Percentiles rank a stretch among this genome's conserved stretches.
phyloP scores from a whole-genome alignment of 495 filamentous ascomycete species.

The Polyplosphaeria fusca region DNA sequence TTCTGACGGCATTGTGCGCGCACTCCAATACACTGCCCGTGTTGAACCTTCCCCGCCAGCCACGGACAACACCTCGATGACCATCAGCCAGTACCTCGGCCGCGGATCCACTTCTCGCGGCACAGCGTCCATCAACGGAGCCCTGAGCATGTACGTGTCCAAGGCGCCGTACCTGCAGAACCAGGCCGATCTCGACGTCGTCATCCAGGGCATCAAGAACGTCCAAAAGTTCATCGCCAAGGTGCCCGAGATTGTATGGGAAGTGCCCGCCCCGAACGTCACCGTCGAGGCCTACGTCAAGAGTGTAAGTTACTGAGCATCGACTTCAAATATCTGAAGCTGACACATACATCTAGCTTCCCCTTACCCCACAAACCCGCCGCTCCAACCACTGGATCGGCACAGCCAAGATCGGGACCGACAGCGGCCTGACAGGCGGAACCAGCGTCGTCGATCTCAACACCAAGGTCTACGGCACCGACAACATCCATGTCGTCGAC shows the following conservation, averaged over 20 bases:
- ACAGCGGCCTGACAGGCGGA: constrained; percentile 62
- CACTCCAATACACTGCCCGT: constrained; percentile 64
- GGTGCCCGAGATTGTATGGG: constrained; percentile 53
- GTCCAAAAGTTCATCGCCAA: constrained; percentile 53
- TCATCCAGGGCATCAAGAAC: constrained; percentile 56
- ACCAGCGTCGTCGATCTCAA: constrained; percentile 69
- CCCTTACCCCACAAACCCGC: constrained; percentile 47
- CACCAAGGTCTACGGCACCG: constrained; percentile 67
- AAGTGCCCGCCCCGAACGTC: constrained; percentile 51
- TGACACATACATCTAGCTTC: constrained; percentile 37
- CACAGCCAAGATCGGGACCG: constrained; percentile 60
- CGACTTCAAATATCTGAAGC: background rate
- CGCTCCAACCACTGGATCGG: constrained; percentile 71
- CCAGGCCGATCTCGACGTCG: constrained; percentile 49
- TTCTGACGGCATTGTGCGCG: constrained; percentile 61
- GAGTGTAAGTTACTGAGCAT: constrained; percentile 1
- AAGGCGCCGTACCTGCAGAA: constrained; percentile 55
- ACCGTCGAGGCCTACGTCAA: constrained; percentile 56
- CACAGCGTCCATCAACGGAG: constrained; percentile 58
- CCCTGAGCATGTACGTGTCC: constrained; percentile 54
- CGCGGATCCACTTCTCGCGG: constrained; percentile 60
- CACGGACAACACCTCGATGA: constrained; percentile 48
- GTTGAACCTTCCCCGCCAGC: constrained; percentile 45
- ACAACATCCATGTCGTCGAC: constrained; percentile 66
- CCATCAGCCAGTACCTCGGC: constrained; percentile 63